These are phyloP conservation scores for Sporothrix pseudoabietina DNA, from an alignment of 2,329 filamentous ascomycete genomes.

Conservation along the genomic window DNA sequence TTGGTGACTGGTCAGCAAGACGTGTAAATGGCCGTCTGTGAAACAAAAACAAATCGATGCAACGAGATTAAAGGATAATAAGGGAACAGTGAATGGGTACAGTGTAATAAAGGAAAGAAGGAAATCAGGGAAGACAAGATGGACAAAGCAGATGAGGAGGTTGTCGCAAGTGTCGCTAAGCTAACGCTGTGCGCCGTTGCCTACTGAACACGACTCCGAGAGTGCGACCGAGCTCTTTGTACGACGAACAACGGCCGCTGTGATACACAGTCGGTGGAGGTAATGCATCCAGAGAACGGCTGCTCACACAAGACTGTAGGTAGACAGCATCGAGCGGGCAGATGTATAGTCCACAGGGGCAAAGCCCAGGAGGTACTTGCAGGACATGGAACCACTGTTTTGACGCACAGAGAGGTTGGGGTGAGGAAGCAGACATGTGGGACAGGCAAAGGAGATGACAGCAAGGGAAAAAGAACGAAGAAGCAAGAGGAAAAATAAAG, in stretches of 20 bases:
- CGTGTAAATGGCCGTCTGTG: conserved; percentile 32
- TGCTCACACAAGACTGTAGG: conserved; percentile 7
- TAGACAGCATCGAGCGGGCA: conserved; percentile 16
- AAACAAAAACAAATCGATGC: conserved; percentile 13
- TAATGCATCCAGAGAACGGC: conserved; percentile 35
- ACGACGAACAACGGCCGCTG: conserved; percentile 50
- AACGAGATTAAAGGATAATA: neutral
- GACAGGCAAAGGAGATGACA: neutral
- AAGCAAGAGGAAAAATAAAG: neutral
- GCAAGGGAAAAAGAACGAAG: neutral
- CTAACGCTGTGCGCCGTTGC: conserved; percentile 44
- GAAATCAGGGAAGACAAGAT: neutral
- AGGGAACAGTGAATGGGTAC: neutral
- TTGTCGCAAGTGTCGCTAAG: conserved; percentile 38
- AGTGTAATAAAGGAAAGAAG: neutral
- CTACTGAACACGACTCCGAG: conserved; percentile 41
- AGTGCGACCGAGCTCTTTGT: conserved; percentile 41
- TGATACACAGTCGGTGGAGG: conserved; percentile 48
- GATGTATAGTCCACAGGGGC: conserved; percentile 20
- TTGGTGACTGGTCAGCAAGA: conserved; percentile 31
- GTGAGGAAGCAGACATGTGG: neutral
- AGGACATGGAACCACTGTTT: neutral
- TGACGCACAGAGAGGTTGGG: neutral
- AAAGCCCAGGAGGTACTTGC: conserved; percentile 11
- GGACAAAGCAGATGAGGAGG: conserved; percentile 1